A percentile compares a stretch with the other conserved stretches of the same genome.
Conservation (phyloP, 495 filamentous ascomycete species). For the Achaetomiella virescens region DNA sequence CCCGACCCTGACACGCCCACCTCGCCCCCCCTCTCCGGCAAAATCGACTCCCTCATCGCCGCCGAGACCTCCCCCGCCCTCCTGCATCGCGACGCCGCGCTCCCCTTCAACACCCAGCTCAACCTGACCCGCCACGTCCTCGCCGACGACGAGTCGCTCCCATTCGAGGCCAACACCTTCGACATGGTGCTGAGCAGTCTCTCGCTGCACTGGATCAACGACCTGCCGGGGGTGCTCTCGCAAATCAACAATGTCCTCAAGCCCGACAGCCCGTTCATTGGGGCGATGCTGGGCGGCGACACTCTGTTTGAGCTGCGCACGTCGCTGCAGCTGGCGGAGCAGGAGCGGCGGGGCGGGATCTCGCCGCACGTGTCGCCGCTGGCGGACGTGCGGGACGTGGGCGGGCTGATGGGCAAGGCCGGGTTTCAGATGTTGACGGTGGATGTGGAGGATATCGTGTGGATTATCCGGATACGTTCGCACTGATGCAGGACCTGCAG, state of each 20-base stretch:
- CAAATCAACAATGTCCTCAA: slow-evolving; percentile 80
- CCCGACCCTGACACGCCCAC: slow-evolving; percentile 50
- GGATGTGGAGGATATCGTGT: slow-evolving; percentile 97
- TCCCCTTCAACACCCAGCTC: slow-evolving; percentile 74
- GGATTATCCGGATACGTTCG: slow-evolving; percentile 88
- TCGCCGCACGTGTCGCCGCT: slow-evolving; percentile 80
- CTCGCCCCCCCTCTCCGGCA: slow-evolving; percentile 58
- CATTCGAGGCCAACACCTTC: slow-evolving; percentile 71
- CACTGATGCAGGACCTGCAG: slow-evolving; percentile 87
- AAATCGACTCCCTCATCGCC: slow-evolving; percentile 65
- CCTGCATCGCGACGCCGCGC: slow-evolving; percentile 73
- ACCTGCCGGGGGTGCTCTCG: slow-evolving; percentile 74
- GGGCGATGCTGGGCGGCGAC: slow-evolving; percentile 94
- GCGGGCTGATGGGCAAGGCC: slow-evolving; percentile 75
- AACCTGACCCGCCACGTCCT: slow-evolving; percentile 66
- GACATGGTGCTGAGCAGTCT: slow-evolving; percentile 83
- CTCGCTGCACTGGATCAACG: slow-evolving; percentile 96
- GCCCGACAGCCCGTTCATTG: slow-evolving; percentile 87
- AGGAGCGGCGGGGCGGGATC: slow-evolving; percentile 81
- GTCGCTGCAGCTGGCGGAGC: slow-evolving; percentile 86
- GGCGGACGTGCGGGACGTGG: slow-evolving; percentile 87
- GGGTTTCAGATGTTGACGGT: slow-evolving; percentile 96
- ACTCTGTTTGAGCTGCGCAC: slow-evolving; percentile 91
- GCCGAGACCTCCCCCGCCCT: slow-evolving; percentile 73
- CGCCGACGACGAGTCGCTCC: slow-evolving; percentile 61